Percentiles rank a stretch among this genome's conserved stretches.
Conservation (phyloP, 345 rosid genomes). For the Trapa incisa region DNA sequence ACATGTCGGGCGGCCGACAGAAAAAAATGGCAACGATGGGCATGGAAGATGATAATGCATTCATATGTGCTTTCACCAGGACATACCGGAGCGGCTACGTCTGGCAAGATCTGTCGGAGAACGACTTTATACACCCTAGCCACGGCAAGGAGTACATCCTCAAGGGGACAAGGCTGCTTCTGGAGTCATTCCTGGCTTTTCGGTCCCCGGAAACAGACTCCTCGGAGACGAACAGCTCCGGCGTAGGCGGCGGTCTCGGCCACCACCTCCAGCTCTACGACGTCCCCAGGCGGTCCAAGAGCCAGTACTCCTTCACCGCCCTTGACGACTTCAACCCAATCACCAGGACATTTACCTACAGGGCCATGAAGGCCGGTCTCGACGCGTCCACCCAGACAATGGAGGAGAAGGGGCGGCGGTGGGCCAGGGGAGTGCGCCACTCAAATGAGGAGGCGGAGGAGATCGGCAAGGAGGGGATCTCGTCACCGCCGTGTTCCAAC, state of each 20-base stretch:
- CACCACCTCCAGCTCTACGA: conserved; percentile 16
- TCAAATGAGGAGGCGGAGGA: not conserved
- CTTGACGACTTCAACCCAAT: conserved; percentile 3
- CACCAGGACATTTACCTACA: conserved; percentile 10
- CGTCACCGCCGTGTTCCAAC: conserved; percentile 22
- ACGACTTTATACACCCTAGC: conserved; percentile 41
- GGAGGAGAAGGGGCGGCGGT: conserved; percentile 9
- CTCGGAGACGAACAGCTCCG: conserved; percentile 16
- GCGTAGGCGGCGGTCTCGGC: conserved; percentile 2
- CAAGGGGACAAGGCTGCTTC: conserved; percentile 43
- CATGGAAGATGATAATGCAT: no score
- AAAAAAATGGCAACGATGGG: no score
- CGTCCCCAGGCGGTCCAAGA: conserved; percentile 7
- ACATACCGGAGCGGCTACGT: conserved; percentile 51
- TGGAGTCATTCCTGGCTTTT: conserved; percentile 19
- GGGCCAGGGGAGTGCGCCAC: not conserved
- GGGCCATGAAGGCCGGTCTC: conserved; percentile 13
- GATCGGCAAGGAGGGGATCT: conserved; percentile 7
- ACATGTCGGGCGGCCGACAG: no score
- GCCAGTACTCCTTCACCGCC: conserved; percentile 5
- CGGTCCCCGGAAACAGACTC: conserved; percentile 18
- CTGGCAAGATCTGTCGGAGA: conserved; percentile 56
- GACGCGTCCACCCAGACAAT: conserved; percentile 45
- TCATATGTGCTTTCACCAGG: conserved; percentile 12
- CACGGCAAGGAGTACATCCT: conserved; percentile 52